Evolutionary conservation across 2,329 filamentous ascomycete genomes (phyloP).

Genomic region (Sporothrix inflata): DNA sequence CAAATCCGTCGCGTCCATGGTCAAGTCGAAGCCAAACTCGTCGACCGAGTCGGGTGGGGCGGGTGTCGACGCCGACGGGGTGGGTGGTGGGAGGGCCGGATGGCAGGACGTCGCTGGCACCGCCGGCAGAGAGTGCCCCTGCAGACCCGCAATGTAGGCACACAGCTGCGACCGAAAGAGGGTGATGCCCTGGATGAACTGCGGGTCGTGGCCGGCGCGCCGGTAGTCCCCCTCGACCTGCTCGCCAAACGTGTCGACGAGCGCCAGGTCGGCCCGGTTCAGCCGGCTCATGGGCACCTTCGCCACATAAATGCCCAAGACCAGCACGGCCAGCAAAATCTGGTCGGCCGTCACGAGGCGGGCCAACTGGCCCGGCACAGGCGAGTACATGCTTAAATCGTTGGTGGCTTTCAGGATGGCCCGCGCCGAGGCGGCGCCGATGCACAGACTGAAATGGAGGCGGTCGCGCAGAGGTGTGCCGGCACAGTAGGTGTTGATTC

Average conservation of each 20-base stretch:
- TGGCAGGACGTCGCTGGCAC: not conserved
- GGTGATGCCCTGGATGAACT: not conserved
- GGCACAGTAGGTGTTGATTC: slow-evolving; percentile 28
- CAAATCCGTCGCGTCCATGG: not conserved
- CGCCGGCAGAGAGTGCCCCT: not conserved
- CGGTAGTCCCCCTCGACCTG: slow-evolving; percentile 24
- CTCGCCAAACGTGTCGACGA: slow-evolving; percentile 23
- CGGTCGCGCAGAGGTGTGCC: slow-evolving; percentile 24
- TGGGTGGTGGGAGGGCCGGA: too few relatives aligned
- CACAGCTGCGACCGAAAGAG: slow-evolving; percentile 22
- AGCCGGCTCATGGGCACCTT: slow-evolving; percentile 27
- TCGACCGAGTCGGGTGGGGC: not conserved
- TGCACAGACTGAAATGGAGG: slow-evolving; percentile 30
- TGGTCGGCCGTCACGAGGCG: slow-evolving; percentile 26
- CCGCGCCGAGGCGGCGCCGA: slow-evolving; percentile 27
- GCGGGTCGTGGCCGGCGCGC: not conserved
- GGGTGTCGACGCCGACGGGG: not conserved
- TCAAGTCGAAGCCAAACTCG: slow-evolving; percentile 7
- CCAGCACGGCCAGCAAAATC: slow-evolving; percentile 26
- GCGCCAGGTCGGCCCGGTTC: slow-evolving; percentile 22
- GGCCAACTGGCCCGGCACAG: not conserved
- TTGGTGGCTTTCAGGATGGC: slow-evolving; percentile 21
- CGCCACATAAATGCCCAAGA: slow-evolving; percentile 27
- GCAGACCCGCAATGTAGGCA: not conserved
- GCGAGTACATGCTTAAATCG: slow-evolving; percentile 27